These are phyloP conservation scores for Phoma sp. DNA, from an alignment of 2,329 filamentous ascomycete genomes.

Conservation along the genomic window DNA sequence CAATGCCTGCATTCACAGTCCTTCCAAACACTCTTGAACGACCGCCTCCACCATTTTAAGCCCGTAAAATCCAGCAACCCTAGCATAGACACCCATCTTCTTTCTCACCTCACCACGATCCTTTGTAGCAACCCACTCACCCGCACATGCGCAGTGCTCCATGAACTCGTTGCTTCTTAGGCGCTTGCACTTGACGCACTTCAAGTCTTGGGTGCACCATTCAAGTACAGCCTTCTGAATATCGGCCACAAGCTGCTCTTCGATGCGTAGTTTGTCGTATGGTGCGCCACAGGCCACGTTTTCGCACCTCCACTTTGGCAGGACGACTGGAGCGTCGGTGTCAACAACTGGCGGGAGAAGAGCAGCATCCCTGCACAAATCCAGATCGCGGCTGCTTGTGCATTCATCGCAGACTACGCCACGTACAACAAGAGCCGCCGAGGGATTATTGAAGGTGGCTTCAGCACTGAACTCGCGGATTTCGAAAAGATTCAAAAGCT, in stretches of 20 bases:
- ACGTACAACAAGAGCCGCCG: constrained; percentile 71
- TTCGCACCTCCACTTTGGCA: constrained; percentile 75
- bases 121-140: constrained; percentile 78
- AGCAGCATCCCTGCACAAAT: constrained; percentile 88
- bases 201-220: constrained; percentile 90
- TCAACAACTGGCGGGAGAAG: constrained; percentile 61
- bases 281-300: constrained; percentile 69
- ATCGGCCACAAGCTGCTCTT: constrained; percentile 79
- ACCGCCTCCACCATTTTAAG: constrained; percentile 81
- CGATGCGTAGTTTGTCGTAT: constrained; percentile 79
- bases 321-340: constrained; percentile 46
- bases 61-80: constrained; percentile 78
- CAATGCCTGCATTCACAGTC: constrained; percentile 36
- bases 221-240: constrained; percentile 76
- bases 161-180: constrained; percentile 89
- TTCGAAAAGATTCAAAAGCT: constrained; percentile 88
- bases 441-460: constrained; percentile 87
- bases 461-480: constrained; percentile 91
- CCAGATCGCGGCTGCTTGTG: constrained; percentile 85
- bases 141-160: constrained; percentile 94
- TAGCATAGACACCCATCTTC: constrained; percentile 71
- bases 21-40: constrained; percentile 66
- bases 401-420: constrained; percentile 89
- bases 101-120: constrained; percentile 69
- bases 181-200: constrained; percentile 72